phyloP scores from a whole-genome alignment of 1,139 yeast genomes.

The Yamadazyma triangularis region DNA sequence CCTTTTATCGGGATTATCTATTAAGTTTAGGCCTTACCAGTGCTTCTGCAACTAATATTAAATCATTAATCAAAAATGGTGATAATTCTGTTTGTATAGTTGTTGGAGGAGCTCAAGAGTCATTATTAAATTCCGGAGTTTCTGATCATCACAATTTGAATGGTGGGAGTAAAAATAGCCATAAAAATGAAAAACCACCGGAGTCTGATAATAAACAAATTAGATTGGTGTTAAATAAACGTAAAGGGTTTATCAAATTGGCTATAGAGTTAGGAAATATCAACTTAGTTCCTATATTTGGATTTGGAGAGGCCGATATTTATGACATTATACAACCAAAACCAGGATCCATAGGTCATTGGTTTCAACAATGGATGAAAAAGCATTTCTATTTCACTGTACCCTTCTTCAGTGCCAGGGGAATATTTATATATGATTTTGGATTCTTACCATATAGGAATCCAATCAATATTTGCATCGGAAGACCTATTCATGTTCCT shows the following conservation, averaged over 20 bases:
- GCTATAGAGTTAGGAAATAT: constrained; percentile 81
- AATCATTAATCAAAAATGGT: constrained; percentile 56
- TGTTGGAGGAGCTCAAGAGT: constrained; percentile 94
- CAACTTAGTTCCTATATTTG: constrained; percentile 79
- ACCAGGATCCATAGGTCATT: constrained; percentile 47
- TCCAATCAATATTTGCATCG: constrained; percentile 77
- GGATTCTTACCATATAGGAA: constrained; percentile 85
- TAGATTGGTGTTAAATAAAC: constrained; percentile 59
- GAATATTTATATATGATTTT: constrained; percentile 87
- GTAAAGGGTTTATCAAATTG: constrained; percentile 85
- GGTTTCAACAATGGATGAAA: constrained; percentile 70
- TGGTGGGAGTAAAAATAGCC: constrained; percentile 39
- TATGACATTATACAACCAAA: constrained; percentile 60
- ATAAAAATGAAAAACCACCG: constrained; percentile 2
- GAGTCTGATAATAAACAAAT: constrained; percentile 7
- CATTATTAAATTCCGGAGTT: constrained; percentile 51
- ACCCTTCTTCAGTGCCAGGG: constrained; percentile 90
- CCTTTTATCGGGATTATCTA: constrained; percentile 83
- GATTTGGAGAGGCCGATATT: constrained; percentile 88
- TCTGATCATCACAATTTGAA: constrained; percentile 32
- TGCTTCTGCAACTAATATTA: constrained; percentile 73
- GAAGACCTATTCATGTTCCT: constrained; percentile 75
- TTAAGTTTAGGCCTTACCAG: constrained; percentile 80
- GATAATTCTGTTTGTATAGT: constrained; percentile 81
- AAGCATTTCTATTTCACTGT: constrained; percentile 72